phyloP scores from a whole-genome alignment of 805 yeast species.

The Tetrapisispora nanseiensis region DNA sequence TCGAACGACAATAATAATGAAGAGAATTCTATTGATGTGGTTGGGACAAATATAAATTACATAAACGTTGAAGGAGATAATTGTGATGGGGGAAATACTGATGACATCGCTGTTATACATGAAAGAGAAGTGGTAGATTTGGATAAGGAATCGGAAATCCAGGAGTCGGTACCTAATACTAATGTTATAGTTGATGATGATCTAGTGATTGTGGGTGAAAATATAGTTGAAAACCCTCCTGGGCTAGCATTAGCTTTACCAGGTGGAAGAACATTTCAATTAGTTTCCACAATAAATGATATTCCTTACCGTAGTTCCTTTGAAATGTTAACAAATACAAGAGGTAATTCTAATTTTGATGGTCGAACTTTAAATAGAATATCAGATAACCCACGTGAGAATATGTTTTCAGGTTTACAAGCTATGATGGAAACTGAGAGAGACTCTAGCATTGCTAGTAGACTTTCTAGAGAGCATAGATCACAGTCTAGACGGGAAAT shows the following conservation, averaged over 20 bases:
- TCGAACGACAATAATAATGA: too few species aligned
- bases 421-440: not conserved
- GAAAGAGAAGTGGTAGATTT: conserved; percentile 16
- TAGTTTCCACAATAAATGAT: conserved; percentile 16
- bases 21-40: too few species aligned
- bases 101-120: conserved; percentile 8
- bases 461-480: not conserved
- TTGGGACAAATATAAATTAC: too few species aligned
- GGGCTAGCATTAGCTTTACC: conserved; percentile 19
- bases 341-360: not conserved
- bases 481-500: not conserved
- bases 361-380: not conserved
- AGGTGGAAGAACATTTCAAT: conserved; percentile 19
- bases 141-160: conserved; percentile 14
- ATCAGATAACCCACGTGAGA: too few species aligned
- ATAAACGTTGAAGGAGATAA: too few species aligned
- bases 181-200: conserved; percentile 22
- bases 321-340: conserved; percentile 12
- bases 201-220: conserved; percentile 23
- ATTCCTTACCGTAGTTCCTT: conserved; percentile 23
- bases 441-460: not conserved
- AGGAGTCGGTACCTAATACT: not conserved
- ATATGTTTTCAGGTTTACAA: too few species aligned
- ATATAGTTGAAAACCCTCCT: conserved; percentile 18
- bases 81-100: too few species aligned